Evolutionary conservation across 2,329 filamentous ascomycete genomes (phyloP).

Genomic region (Rhynchosporium graminicola): DNA sequence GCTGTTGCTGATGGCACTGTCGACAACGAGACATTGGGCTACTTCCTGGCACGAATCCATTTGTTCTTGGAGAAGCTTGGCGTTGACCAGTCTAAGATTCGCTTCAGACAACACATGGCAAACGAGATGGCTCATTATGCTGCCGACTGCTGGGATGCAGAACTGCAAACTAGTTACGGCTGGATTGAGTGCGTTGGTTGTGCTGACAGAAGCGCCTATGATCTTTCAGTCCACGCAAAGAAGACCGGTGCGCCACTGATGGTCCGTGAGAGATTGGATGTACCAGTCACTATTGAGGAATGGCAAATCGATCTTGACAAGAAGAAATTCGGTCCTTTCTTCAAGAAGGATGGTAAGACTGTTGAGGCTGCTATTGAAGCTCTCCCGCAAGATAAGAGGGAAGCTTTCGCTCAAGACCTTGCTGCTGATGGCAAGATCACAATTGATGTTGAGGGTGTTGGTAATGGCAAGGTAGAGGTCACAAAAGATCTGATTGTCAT

Average conservation of each 20-base stretch:
- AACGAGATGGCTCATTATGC: constrained; percentile 94
- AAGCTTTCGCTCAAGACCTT: constrained; percentile 75
- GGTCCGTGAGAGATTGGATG: constrained; percentile 77
- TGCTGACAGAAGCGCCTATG: constrained; percentile 92
- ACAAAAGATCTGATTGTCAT: constrained; percentile 78
- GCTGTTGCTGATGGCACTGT: constrained; percentile 82
- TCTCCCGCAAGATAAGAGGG: constrained; percentile 73
- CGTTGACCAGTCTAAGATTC: constrained; percentile 82
- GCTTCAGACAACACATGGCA: constrained; percentile 96
- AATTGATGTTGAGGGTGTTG: constrained; percentile 69
- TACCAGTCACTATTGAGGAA: constrained; percentile 79
- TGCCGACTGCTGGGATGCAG: constrained; percentile 96
- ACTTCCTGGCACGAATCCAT: constrained; percentile 93
- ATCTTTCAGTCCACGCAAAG: constrained; percentile 88
- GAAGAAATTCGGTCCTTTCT: constrained; percentile 93
- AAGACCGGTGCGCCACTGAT: constrained; percentile 85
- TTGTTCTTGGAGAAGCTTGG: constrained; percentile 88
- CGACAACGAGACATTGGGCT: constrained; percentile 96
- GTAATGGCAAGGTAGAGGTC: constrained; percentile 75
- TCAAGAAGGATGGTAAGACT: constrained; percentile 90
- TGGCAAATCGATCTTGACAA: constrained; percentile 87
- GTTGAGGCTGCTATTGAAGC: constrained; percentile 77
- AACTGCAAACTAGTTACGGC: constrained; percentile 86
- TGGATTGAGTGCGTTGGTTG: constrained; percentile 99
- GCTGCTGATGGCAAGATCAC: constrained; percentile 72